Conservation (phyloP, 108 stramenopile genomes). For the Mayamaea pseudoterrestris region DNA sequence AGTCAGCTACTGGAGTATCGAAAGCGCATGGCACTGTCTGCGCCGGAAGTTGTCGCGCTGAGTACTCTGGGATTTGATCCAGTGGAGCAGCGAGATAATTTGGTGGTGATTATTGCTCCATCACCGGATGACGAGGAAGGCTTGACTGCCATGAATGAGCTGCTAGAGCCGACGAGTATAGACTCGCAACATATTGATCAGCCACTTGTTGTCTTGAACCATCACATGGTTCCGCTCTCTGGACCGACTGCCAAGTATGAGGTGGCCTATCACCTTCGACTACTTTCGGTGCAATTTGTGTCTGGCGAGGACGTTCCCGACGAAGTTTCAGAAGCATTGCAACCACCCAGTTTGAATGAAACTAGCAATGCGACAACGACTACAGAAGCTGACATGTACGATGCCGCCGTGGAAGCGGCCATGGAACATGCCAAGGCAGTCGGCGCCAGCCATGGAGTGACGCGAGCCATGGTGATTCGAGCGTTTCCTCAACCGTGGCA, state of each 20-base stretch:
- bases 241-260: constrained; percentile 48
- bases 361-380: constrained; percentile 7
- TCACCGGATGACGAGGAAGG: constrained; percentile 72
- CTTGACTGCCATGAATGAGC: constrained; percentile 46
- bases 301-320: constrained; percentile 36
- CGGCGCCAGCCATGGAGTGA: constrained; percentile 53
- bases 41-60: constrained; percentile 75
- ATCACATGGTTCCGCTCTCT: constrained; percentile 72
- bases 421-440: constrained; percentile 71
- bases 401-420: constrained; percentile 64
- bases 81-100: constrained; percentile 64
- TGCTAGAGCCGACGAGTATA: constrained; percentile 41
- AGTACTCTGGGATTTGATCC: constrained; percentile 79
- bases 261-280: constrained; percentile 70
- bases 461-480: constrained; percentile 81
- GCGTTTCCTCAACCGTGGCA: constrained; percentile 87
- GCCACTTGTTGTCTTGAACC: constrained; percentile 74
- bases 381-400: constrained; percentile 18
- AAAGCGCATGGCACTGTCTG: constrained; percentile 69
- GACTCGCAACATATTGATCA: constrained; percentile 16
- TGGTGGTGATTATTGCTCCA: constrained; percentile 78
- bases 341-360: neutral
- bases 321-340: constrained; percentile 23
- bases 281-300: constrained; percentile 79
- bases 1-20: constrained; percentile 68